Evolutionary conservation across 2,329 filamentous ascomycete species (phyloP).

Genomic region (Botryotinia convoluta): DNA sequence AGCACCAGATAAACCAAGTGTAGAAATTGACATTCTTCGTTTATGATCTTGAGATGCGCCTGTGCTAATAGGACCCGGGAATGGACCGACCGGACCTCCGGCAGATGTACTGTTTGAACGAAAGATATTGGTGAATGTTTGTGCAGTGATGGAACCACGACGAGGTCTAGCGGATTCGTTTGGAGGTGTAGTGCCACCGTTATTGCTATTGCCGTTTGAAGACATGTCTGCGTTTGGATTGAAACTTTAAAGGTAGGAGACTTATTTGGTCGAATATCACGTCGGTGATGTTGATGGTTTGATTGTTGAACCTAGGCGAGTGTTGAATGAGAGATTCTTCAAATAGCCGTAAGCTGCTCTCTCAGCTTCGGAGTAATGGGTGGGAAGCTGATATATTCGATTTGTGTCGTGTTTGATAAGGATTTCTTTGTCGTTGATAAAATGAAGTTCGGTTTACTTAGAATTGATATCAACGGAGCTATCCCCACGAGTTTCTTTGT

Average conservation of each 20-base stretch:
- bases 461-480: not conserved
- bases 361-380: slow-evolving; percentile 27
- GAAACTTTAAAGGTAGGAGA: not conserved
- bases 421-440: slow-evolving; percentile 2
- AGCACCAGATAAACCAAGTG: slow-evolving; percentile 69
- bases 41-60: slow-evolving; percentile 50
- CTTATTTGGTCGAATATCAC: not conserved
- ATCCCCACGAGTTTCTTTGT: slow-evolving; percentile 7
- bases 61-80: slow-evolving; percentile 49
- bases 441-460: not conserved
- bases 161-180: slow-evolving; percentile 44
- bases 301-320: not conserved
- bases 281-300: not conserved
- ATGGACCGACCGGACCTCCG: slow-evolving; percentile 44
- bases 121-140: slow-evolving; percentile 50
- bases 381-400: not conserved
- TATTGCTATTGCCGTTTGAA: slow-evolving; percentile 42
- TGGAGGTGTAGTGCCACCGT: slow-evolving; percentile 41
- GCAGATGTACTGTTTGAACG: slow-evolving; percentile 49
- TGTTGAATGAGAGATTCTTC: slow-evolving; percentile 26
- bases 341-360: slow-evolving; percentile 29
- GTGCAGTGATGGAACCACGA: slow-evolving; percentile 46
- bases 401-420: not conserved
- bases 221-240: slow-evolving; percentile 41
- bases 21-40: slow-evolving; percentile 71